phyloP scores from a whole-genome alignment of 1,284 basidiomycete species.

The Phellopilus nigrolimitatus region DNA sequence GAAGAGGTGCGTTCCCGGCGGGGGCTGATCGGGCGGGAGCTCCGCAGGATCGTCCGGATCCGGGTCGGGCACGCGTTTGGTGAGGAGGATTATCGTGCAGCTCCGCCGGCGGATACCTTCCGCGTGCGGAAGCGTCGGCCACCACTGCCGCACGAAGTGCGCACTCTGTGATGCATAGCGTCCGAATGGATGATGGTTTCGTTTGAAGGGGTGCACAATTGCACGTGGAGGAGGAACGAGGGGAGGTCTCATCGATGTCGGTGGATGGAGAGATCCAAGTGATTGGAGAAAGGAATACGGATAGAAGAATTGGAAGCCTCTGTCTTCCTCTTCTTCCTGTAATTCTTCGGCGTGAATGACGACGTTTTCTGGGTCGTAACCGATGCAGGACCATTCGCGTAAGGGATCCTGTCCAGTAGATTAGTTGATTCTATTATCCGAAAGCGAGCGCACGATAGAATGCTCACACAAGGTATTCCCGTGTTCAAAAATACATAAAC shows the following conservation, averaged over 20 bases:
- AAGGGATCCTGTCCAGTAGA: conserved; percentile 3
- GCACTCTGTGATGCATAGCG: conserved; percentile 39
- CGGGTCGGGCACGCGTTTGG: conserved; percentile 51
- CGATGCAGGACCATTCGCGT: conserved; percentile 63
- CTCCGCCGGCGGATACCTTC: conserved; percentile 52
- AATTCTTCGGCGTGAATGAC: conserved; percentile 71
- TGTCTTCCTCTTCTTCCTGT: conserved; percentile 50
- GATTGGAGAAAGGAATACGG: conserved; percentile 44
- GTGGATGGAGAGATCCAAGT: conserved; percentile 26
- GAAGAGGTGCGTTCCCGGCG: conserved; percentile 31
- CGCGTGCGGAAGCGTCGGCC: conserved; percentile 51
- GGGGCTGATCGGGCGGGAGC: conserved; percentile 4
- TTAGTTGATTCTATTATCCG: neutral
- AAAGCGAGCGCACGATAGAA: neutral
- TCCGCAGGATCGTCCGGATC: conserved; percentile 39
- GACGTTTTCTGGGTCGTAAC: conserved; percentile 48
- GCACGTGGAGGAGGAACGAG: conserved; percentile 14
- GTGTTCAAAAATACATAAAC: conserved; percentile 70
- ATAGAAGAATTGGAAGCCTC: conserved; percentile 54
- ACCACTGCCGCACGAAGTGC: conserved; percentile 75
- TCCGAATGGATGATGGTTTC: conserved; percentile 7
- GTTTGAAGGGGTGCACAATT: conserved; percentile 44
- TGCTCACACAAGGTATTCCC: conserved; percentile 62
- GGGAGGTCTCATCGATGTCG: conserved; percentile 18
- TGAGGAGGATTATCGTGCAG: conserved; percentile 66